These are phyloP conservation scores for Leptographium galeiforme DNA, from an alignment of 2,329 filamentous ascomycete genomes.

Conservation along the genomic window DNA sequence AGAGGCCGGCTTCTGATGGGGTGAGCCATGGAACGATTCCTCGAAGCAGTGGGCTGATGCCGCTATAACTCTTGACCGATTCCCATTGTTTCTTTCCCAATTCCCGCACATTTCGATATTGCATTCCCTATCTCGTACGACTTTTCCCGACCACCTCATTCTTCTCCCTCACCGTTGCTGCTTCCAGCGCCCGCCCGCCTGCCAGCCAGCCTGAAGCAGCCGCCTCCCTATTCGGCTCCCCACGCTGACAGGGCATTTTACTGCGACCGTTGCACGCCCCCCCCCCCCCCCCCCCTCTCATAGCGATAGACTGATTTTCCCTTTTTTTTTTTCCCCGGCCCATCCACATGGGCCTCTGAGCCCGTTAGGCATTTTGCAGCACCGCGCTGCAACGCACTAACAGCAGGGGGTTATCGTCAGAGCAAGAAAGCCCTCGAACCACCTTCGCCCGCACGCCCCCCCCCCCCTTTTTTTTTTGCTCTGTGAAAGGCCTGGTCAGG, in stretches of 20 bases:
- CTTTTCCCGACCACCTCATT: conserved; percentile 4
- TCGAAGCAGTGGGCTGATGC: conserved; percentile 11
- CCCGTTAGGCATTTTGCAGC: not conserved
- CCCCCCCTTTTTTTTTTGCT: not conserved
- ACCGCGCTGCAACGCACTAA: not conserved
- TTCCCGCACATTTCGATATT: conserved; percentile 3
- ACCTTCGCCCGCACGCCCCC: not conserved
- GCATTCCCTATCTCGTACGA: conserved; percentile 7
- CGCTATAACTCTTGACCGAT: conserved; percentile 6
- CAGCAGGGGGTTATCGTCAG: not conserved
- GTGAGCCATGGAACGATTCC: conserved; percentile 11
- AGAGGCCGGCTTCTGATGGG: not conserved
- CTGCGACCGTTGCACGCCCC: not conserved
- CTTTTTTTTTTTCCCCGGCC: not conserved
- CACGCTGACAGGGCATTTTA: not conserved
- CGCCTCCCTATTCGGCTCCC: not conserved
- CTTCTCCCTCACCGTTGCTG: not conserved
- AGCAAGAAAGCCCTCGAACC: not conserved
- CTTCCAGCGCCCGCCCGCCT: not conserved
- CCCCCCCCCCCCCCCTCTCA: too few species aligned
- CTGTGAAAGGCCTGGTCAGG: not conserved
- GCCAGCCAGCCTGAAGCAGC: not conserved
- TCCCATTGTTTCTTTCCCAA: not conserved
- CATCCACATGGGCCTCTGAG: not conserved
- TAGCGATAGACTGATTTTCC: not conserved